Evolutionary conservation across 441 rosid genomes (phyloP).

Genomic region (Gossypium lobatum): DNA sequence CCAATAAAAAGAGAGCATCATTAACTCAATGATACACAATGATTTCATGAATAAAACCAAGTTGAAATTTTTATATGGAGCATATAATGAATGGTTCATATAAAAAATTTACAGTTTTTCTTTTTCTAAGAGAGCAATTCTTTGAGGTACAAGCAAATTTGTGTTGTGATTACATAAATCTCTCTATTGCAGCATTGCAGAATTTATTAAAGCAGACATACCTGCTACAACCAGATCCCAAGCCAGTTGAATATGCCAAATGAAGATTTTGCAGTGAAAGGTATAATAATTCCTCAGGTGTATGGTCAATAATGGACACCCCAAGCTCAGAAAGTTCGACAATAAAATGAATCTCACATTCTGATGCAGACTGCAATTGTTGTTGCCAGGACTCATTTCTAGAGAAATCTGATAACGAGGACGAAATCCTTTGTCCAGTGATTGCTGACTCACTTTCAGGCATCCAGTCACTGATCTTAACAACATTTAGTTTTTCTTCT

Average conservation of each 20-base stretch:
- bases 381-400: constrained; percentile 46
- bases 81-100: neutral
- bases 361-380: constrained; percentile 35
- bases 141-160: neutral
- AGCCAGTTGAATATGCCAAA: constrained; percentile 82
- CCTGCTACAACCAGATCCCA: constrained; percentile 93
- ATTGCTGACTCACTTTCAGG: constrained; percentile 70
- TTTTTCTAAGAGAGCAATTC: neutral
- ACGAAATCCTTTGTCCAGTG: constrained; percentile 31
- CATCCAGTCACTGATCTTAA: constrained; percentile 90
- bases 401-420: constrained; percentile 40
- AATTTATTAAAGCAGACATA: constrained; percentile 27
- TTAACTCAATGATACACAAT: neutral
- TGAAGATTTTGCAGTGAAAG: constrained; percentile 81
- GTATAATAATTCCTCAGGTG: constrained; percentile 93
- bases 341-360: constrained; percentile 79
- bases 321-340: constrained; percentile 95
- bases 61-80: neutral
- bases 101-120: neutral
- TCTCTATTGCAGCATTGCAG: constrained; percentile 1
- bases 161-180: neutral
- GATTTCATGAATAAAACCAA: neutral
- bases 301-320: constrained; percentile 84
- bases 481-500: constrained; percentile 76
- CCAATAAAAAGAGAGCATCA: neutral